Evolutionary conservation across 2,329 filamentous ascomycete genomes (phyloP), one percentile per base, ranked within the genome.

Genomic region (Exophiala xenobiotica): DNA sequence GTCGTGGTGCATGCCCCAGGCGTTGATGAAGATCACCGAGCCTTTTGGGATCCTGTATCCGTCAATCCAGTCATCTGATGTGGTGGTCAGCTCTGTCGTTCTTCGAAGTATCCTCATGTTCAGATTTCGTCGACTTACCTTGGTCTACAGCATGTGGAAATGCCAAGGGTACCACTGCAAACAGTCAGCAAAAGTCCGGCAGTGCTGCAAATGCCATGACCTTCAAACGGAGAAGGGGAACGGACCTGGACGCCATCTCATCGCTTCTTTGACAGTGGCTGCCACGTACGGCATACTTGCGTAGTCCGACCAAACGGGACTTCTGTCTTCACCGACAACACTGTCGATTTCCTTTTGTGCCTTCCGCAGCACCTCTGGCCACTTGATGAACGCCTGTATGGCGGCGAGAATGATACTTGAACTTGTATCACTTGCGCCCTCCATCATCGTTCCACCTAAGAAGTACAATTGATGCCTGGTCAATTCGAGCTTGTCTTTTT

Each of bases 31-130:
- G 5, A 80, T 61, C 1, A 63, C 68, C 0, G 74, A 65, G 3
- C 70, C 69, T 35, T 72, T 73, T 4, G 78, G 77, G 37, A 80
- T 74, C 19, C 67, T 65, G 45, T 69, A 70, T 4, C 74, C 76
- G 6, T 72, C 63, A 31, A 70, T 64, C 53, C 57, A 63, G 42
- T 71, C 68, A 42, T 75, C 70, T 63, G 68, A n/a, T n/a, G 33
- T 24, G 11, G 22, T 16, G 14, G 35, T 63, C 8, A 18, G 18
- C 24, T 23, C n/a, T n/a, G n/a, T n/a, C n/a, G n/a, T n/a, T n/a
- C n/a, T n/a, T n/a, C n/a, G n/a, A 45, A 3, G 50, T 18, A 9
- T 35, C n/a, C n/a, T 14, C 9, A 52, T 54, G 45, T 61, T 60
- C 1, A 59, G 52, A 33, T 63, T 46, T 45, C 1, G 56, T 38